phyloP scores from a whole-genome alignment of 1,139 yeast genomes.

The Suhomyces atakaporum region DNA sequence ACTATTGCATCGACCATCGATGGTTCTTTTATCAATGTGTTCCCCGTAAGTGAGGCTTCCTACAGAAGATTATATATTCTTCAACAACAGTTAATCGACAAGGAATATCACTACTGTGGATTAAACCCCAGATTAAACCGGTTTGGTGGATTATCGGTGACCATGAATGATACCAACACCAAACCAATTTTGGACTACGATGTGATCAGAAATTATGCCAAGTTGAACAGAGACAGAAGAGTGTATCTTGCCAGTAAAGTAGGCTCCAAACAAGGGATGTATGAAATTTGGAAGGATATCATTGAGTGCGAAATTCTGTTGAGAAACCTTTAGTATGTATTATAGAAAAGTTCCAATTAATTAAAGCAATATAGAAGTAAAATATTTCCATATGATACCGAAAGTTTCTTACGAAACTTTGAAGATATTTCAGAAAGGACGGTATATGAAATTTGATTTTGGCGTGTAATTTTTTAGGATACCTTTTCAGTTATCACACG shows the following conservation, averaged over 20 bases:
- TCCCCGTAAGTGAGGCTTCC: conserved; percentile 71
- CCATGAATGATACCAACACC: conserved; percentile 38
- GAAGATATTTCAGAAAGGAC: no score
- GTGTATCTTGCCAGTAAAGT: conserved; percentile 54
- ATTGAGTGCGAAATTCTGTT: conserved; percentile 51
- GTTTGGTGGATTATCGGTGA: conserved; percentile 47
- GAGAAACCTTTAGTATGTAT: conserved; percentile 19
- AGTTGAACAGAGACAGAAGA: conserved; percentile 59
- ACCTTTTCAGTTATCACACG: neutral
- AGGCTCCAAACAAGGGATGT: conserved; percentile 52
- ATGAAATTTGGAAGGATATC: conserved; percentile 69
- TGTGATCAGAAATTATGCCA: conserved; percentile 53
- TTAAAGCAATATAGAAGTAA: no score
- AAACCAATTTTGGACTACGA: conserved; percentile 66
- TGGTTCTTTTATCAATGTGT: conserved; percentile 75
- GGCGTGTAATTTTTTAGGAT: no score
- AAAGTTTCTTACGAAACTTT: no score
- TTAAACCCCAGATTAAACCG: conserved; percentile 78
- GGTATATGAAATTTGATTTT: no score
- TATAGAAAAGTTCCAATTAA: neutral
- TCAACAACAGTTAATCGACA: conserved; percentile 85
- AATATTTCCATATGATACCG: no score
- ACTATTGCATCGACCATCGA: conserved; percentile 72
- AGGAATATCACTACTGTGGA: conserved; percentile 72
- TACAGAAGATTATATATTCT: conserved; percentile 82